These are phyloP conservation scores for Eutrema salsugineum DNA, from an alignment of 441 rosid species.

Conservation along the genomic window DNA sequence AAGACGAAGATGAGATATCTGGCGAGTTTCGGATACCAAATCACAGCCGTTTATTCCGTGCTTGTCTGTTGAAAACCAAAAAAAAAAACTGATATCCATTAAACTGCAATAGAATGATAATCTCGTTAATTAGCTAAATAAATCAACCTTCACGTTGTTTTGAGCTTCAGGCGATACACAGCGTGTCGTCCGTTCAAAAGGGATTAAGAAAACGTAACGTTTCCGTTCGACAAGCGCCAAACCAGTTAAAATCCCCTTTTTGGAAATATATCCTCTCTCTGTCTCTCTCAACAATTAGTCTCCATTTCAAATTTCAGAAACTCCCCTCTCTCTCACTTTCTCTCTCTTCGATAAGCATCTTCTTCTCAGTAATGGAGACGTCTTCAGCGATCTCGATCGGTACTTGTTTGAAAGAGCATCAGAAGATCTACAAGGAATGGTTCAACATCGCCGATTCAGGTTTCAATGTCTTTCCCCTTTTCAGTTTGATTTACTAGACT, in stretches of 20 bases:
- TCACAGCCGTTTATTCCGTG: slow-evolving; percentile 4
- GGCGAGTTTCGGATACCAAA: background rate
- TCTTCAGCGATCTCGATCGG: slow-evolving; percentile 31
- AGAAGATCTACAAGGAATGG: slow-evolving; percentile 76
- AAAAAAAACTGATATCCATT: background rate
- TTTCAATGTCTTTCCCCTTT: background rate
- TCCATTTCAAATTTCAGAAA: slow-evolving; percentile 25
- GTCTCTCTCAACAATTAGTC: slow-evolving; percentile 1
- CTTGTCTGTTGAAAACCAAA: background rate
- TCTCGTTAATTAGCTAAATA: background rate
- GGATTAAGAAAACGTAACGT: too few relatives aligned
- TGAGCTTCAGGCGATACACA: background rate
- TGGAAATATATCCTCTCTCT: background rate
- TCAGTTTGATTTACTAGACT: background rate
- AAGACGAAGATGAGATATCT: background rate
- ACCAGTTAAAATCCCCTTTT: slow-evolving; percentile 11
- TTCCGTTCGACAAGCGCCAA: slow-evolving; percentile 29
- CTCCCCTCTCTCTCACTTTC: background rate
- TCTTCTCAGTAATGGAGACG: slow-evolving; percentile 43
- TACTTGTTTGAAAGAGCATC: slow-evolving; percentile 63
- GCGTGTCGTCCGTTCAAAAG: background rate
- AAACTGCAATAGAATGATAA: background rate
- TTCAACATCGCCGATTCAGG: slow-evolving; percentile 78
- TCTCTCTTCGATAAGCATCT: background rate
- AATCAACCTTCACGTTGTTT: background rate